Base-by-base conservation (phyloP, 495 filamentous ascomycete species). In the Neurospora sp. region DNA sequence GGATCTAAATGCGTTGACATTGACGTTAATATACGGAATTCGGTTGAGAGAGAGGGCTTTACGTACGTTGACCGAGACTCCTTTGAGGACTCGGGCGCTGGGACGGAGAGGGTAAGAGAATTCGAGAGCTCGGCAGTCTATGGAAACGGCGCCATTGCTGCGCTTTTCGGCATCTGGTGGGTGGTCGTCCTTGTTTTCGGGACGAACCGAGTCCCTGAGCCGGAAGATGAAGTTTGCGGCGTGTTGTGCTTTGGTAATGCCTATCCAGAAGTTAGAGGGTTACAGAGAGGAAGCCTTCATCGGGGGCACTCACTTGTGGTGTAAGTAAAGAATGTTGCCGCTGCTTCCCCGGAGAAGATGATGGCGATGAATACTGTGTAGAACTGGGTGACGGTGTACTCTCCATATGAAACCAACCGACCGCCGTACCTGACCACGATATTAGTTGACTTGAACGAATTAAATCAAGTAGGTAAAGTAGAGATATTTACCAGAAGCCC, bases 101-200 rank as follows among this genome's bases (percentile, higher is more conserved):
- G 85, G 78, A 1, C 86, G 82, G 1, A 82, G 85, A 0, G 86
- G 81, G 70, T 91, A 91, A 42, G 79, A 80, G 72, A 91, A 91
- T 27, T 84, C 74, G 1, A 91, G 78, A 37, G 87, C 77, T 40
- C 79, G 73, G 44, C 90, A 81, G 31, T 85, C 82, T 42, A 91
- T 83, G n/a, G 80, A 75, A 14, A 81, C 80, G 5, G 82, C 86
- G n/a, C 82, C 83, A 7, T 78, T 77, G 16, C 74, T 73, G 1
- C 71, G 68, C 40, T 81, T 73, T 37, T 74, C 69, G 22, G 75
- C 46, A 2, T 37, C 31, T 4, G 74, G 72, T 16, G 74, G 71
- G 22, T 66, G 53, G 16, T 69, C 69, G 70, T 81, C 75, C 68
- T 61, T 69, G 73, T 78, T 72, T 37, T 73, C 69, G 66, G 71